These are phyloP conservation scores for Rhododendron henanense DNA, from an alignment of 148 eudicot genomes.

Conservation along the genomic window DNA sequence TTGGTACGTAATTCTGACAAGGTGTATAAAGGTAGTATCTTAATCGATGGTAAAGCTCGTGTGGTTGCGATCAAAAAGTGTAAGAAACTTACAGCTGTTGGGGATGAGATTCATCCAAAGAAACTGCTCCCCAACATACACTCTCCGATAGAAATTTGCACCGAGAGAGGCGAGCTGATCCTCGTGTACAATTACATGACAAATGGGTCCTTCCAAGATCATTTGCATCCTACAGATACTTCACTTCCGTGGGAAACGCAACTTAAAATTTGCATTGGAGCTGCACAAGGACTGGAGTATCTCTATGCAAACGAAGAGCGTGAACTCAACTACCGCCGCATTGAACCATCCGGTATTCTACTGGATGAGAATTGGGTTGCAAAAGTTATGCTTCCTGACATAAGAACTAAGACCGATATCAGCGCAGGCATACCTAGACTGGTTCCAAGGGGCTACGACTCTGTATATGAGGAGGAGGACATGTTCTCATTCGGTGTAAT, in stretches of 20 bases:
- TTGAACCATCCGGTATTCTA: not conserved
- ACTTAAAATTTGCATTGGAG: not conserved
- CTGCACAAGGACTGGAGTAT: not conserved
- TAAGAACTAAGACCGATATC: not conserved
- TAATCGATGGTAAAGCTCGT: not conserved
- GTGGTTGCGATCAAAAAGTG: not conserved
- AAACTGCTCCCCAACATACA: not conserved
- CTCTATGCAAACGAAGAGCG: not conserved
- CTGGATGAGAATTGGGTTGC: not conserved
- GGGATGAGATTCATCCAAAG: not conserved
- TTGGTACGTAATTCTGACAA: not conserved
- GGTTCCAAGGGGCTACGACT: not conserved
- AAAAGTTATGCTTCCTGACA: not conserved
- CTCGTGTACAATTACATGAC: not conserved
- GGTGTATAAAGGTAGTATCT: not conserved
- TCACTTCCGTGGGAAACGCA: not conserved
- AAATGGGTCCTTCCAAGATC: not conserved
- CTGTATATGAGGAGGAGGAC: not conserved
- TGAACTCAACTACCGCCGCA: not conserved
- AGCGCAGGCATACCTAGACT: not conserved
- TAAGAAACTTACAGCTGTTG: not conserved
- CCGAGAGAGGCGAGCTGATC: not conserved
- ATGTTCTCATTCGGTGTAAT: not conserved
- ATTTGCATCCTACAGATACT: not conserved
- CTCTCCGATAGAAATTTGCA: not conserved